Evolutionary conservation across 2,329 filamentous ascomycete species (phyloP).

Genomic region (Neofusicoccum ribis): DNA sequence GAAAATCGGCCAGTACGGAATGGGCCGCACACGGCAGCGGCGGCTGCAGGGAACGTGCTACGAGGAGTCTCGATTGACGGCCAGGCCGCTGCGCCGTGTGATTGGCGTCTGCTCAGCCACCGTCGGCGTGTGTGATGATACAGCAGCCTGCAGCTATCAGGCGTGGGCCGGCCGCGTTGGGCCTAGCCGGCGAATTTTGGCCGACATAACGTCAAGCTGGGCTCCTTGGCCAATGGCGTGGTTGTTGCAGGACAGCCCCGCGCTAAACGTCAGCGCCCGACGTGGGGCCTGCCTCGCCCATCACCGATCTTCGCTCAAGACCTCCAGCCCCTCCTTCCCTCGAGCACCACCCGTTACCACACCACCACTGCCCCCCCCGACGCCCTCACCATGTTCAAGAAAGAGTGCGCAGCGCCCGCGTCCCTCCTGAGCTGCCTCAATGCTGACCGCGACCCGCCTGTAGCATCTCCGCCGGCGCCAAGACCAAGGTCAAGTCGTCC

Average conservation of each 20-base stretch:
- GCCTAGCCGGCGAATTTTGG: neutral
- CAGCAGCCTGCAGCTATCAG: neutral
- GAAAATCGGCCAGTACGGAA: neutral
- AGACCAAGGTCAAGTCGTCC: slow-evolving; percentile 97
- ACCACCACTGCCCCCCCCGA: neutral
- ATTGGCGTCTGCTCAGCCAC: slow-evolving; percentile 8
- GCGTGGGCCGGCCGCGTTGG: neutral
- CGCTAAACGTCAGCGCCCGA: slow-evolving; percentile 17
- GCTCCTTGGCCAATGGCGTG: neutral
- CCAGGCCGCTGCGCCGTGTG: neutral
- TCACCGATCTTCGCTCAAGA: slow-evolving; percentile 16
- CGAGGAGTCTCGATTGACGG: neutral
- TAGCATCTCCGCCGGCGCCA: slow-evolving; percentile 74
- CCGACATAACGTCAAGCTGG: neutral
- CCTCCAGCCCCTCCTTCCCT: slow-evolving; percentile 7
- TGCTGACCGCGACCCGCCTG: slow-evolving; percentile 22
- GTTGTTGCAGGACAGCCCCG: neutral
- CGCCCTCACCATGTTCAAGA: slow-evolving; percentile 73
- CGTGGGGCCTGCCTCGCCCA: slow-evolving; percentile 16
- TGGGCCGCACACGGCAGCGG: slow-evolving; percentile 9
- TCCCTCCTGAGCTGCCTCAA: slow-evolving; percentile 13
- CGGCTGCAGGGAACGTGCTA: slow-evolving; percentile 4
- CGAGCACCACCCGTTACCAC: slow-evolving; percentile 32
- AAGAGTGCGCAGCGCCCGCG: slow-evolving; percentile 64
- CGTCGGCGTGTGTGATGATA: slow-evolving; percentile 5